Evolutionary conservation across 208 protist genomes (phyloP).

Genomic region (Trichomonas gallinae): DNA sequence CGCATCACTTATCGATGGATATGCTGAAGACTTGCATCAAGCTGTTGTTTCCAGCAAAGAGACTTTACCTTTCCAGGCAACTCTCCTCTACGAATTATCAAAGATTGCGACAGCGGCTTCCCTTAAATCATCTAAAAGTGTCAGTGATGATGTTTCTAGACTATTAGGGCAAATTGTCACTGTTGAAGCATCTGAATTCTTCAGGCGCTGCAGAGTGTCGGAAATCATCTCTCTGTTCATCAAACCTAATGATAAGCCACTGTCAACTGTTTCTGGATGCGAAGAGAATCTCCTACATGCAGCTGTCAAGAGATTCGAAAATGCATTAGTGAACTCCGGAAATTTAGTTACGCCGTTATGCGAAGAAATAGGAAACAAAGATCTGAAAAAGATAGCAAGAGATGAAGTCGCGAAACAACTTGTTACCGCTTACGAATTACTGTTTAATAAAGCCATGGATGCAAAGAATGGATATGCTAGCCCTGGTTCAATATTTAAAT

Average conservation of each 20-base stretch:
- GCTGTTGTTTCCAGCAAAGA: background rate
- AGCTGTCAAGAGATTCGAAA: background rate
- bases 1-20: background rate
- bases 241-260: background rate
- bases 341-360: background rate
- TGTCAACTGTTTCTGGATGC: background rate
- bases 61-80: background rate
- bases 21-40: background rate
- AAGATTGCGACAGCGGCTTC: background rate
- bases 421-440: background rate
- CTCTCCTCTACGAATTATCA: background rate
- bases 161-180: background rate
- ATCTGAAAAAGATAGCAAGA: background rate
- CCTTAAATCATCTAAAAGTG: background rate
- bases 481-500: background rate
- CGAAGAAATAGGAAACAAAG: background rate
- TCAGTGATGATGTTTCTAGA: background rate
- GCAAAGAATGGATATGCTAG: background rate
- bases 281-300: background rate
- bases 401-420: background rate
- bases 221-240: background rate
- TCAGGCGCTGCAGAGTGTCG: background rate
- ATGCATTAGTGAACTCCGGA: background rate
- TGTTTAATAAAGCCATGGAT: background rate
- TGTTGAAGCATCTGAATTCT: background rate